Evolutionary conservation across 169 alveolate species (phyloP).

Genomic region (Babesia ovata): DNA sequence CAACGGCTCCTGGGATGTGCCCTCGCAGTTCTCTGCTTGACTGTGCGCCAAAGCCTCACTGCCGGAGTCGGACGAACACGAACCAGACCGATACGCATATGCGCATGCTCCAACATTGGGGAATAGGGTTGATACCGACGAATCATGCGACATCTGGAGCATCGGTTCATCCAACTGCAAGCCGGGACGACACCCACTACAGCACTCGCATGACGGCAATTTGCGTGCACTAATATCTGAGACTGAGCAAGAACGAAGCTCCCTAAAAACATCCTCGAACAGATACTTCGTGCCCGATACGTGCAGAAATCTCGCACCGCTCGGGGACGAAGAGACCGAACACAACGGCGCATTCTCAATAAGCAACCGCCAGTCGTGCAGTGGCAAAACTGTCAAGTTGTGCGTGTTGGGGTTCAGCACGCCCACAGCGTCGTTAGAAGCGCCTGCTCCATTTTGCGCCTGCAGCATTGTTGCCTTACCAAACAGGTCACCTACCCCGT

Average conservation of each 20-base stretch:
- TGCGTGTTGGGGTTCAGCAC: constrained; percentile 19
- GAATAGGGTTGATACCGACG: too few species aligned
- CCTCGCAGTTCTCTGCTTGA: too few species aligned
- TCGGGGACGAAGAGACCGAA: not conserved
- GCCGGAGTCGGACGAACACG: too few species aligned
- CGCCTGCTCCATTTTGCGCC: constrained; percentile 7
- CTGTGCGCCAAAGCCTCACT: too few species aligned
- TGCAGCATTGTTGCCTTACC: not conserved
- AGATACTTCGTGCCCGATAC: constrained; percentile 13
- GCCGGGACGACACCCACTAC: not conserved
- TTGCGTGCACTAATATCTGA: not conserved
- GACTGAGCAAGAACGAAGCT: not conserved
- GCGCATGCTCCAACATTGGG: too few species aligned
- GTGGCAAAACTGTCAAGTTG: constrained; percentile 35
- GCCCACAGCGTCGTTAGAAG: constrained; percentile 2
- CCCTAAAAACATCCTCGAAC: constrained; percentile 18
- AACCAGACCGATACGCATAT: too few species aligned
- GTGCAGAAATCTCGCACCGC: not conserved
- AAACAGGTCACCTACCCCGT: constrained; percentile 13
- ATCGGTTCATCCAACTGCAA: not conserved
- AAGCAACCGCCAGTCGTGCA: constrained; percentile 36
- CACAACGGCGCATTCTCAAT: constrained; percentile 15
- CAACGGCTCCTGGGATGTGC: too few species aligned
- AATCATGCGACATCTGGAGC: too few species aligned
- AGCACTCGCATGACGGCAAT: constrained; percentile 5